Evolutionary conservation across 1,284 basidiomycete genomes (phyloP).

Genomic region (Ganoderma leucocontextum): DNA sequence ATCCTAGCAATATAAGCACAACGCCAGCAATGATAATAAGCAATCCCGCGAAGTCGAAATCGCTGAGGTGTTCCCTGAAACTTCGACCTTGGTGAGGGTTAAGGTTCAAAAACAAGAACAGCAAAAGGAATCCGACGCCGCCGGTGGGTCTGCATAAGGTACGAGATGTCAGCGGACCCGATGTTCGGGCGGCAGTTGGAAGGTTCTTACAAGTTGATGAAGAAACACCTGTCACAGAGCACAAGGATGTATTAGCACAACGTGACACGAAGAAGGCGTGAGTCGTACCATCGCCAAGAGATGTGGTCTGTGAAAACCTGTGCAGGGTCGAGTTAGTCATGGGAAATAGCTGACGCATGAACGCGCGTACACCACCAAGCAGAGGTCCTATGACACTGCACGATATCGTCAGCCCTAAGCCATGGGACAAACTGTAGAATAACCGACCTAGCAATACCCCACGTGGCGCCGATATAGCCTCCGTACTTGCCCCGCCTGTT

Average conservation of each 20-base stretch:
- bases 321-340: slow-evolving; percentile 13
- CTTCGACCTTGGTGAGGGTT: slow-evolving; percentile 74
- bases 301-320: slow-evolving; percentile 76
- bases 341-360: neutral
- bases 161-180: slow-evolving; percentile 8
- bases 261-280: neutral
- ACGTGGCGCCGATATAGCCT: slow-evolving; percentile 79
- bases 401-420: slow-evolving; percentile 10
- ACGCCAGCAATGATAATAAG: slow-evolving; percentile 76
- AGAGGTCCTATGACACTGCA: slow-evolving; percentile 78
- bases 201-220: slow-evolving; percentile 70
- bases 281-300: slow-evolving; percentile 73
- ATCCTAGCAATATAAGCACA: slow-evolving; percentile 83
- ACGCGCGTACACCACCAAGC: slow-evolving; percentile 67
- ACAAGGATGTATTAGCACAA: neutral
- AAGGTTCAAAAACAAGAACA: slow-evolving; percentile 86
- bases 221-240: slow-evolving; percentile 66
- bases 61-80: slow-evolving; percentile 62
- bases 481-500: slow-evolving; percentile 77
- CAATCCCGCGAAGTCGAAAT: slow-evolving; percentile 85
- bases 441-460: slow-evolving; percentile 74
- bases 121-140: slow-evolving; percentile 71
- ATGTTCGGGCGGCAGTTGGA: neutral
- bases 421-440: neutral
- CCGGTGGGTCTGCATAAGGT: slow-evolving; percentile 68